Percentiles rank a stretch among this genome's conserved stretches.
Evolutionary conservation across 2,329 filamentous ascomycete genomes (phyloP).

Genomic region (Diaporthe vaccinii): DNA sequence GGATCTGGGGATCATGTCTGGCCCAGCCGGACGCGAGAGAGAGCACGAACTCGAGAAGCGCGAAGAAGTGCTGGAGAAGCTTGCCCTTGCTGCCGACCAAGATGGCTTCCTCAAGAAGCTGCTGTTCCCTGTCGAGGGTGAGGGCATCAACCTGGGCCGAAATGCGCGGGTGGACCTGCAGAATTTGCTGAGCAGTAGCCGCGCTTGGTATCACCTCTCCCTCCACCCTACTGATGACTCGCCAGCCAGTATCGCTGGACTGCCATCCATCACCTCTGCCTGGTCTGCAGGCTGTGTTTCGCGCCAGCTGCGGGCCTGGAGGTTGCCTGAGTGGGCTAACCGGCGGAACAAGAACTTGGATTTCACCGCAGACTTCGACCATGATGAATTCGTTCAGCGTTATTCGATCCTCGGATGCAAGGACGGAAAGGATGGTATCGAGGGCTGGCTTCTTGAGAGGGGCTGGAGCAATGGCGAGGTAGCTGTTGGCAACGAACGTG

Average conservation of each 20-base stretch:
- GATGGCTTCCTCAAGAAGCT: conserved; percentile 87
- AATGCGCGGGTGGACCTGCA: conserved; percentile 84
- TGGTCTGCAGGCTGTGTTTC: conserved; percentile 97
- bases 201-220: conserved; percentile 94
- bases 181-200: conserved; percentile 81
- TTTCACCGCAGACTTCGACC: conserved; percentile 96
- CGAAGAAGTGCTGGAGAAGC: conserved; percentile 87
- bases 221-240: conserved; percentile 92
- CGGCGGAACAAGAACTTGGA: conserved; percentile 91
- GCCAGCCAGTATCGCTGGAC: conserved; percentile 79
- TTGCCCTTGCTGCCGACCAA: conserved; percentile 83
- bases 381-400: conserved; percentile 89
- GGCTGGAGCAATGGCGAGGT: conserved; percentile 99
- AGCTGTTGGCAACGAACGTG: conserved; percentile 87
- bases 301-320: conserved; percentile 91
- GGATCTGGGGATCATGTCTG: conserved; percentile 82
- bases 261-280: conserved; percentile 79
- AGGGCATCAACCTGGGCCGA: conserved; percentile 86
- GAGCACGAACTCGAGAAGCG: conserved; percentile 86
- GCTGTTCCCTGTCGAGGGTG: conserved; percentile 81
- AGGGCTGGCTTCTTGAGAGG: conserved; percentile 93
- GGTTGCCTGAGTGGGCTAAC: conserved; percentile 96
- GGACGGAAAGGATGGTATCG: conserved; percentile 91
- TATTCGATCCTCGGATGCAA: conserved; percentile 88
- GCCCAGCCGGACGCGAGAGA: conserved; percentile 76